phyloP scores from a whole-genome alignment of 2,329 filamentous ascomycete species.

The Remersonia thermophila region DNA sequence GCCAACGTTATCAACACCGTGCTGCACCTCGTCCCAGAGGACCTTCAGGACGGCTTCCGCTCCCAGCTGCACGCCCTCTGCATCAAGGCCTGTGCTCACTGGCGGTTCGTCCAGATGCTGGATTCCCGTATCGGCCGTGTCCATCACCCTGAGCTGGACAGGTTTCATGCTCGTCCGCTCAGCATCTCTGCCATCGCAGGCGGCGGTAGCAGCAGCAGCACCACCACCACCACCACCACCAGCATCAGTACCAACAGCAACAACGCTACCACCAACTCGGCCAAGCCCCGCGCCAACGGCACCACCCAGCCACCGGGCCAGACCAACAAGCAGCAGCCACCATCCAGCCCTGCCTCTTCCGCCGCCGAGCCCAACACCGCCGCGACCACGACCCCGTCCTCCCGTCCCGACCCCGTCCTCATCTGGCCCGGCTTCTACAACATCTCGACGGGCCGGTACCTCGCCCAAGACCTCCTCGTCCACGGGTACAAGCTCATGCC shows the following conservation, averaged over 20 bases:
- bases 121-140: neutral
- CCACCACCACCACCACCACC: slow-evolving; percentile 1
- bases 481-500: slow-evolving; percentile 6
- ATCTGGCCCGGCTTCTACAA: slow-evolving; percentile 1
- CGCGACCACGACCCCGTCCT: no score
- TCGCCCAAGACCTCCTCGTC: neutral
- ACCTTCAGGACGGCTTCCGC: neutral
- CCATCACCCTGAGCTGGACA: no score
- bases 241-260: neutral
- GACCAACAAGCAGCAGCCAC: neutral
- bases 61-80: slow-evolving; percentile 2
- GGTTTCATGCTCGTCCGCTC: no score
- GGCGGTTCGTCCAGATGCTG: slow-evolving; percentile 8
- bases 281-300: neutral
- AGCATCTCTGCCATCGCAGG: no score
- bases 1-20: neutral
- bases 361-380: no score
- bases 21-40: slow-evolving; percentile 2
- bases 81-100: neutral
- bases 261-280: neutral
- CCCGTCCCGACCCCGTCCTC: neutral
- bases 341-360: neutral
- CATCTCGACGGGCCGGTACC: no score
- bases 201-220: no score
- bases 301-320: neutral